Percentiles rank a stretch among this genome's conserved stretches.
These are phyloP conservation scores for Fusarium fracticaudum DNA, from an alignment of 2,329 filamentous ascomycete genomes.

Conservation along the genomic window DNA sequence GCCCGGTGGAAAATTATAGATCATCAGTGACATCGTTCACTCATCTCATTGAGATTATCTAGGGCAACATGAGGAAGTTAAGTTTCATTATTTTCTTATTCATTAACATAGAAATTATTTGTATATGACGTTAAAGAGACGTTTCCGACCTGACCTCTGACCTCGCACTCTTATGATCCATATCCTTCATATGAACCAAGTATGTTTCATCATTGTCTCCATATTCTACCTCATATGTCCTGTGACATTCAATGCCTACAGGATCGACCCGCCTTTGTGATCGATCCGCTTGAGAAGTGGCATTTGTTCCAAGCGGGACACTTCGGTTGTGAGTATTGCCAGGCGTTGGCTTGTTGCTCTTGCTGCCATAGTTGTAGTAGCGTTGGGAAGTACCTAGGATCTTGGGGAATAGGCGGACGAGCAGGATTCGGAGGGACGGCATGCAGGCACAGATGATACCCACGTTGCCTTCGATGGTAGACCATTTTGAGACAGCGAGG, in stretches of 20 bases:
- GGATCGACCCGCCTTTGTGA: slow-evolving; percentile 15
- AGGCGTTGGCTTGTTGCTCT: slow-evolving; percentile 17
- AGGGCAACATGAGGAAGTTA: neutral
- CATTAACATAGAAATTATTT: neutral
- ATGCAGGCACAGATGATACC: slow-evolving; percentile 53
- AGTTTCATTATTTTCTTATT: neutral
- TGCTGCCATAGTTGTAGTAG: slow-evolving; percentile 42
- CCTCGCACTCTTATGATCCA: slow-evolving; percentile 32
- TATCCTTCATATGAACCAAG: slow-evolving; percentile 45
- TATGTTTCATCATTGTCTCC: slow-evolving; percentile 46
- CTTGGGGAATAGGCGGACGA: slow-evolving; percentile 52
- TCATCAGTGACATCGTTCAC: neutral
- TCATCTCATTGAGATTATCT: neutral
- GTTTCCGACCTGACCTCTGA: slow-evolving; percentile 3
- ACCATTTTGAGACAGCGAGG: slow-evolving; percentile 47
- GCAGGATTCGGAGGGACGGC: slow-evolving; percentile 48
- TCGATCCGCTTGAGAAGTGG: slow-evolving; percentile 36
- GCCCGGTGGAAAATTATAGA: neutral
- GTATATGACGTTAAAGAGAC: slow-evolving; percentile 1
- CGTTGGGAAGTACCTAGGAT: slow-evolving; percentile 44
- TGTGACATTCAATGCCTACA: slow-evolving; percentile 47
- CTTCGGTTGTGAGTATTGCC: slow-evolving; percentile 9
- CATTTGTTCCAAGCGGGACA: slow-evolving; percentile 32
- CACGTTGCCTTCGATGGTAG: slow-evolving; percentile 51
- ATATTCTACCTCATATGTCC: slow-evolving; percentile 49